Conservation (phyloP, 495 filamentous ascomycete genomes). For the Astrocystis sublimbata region DNA sequence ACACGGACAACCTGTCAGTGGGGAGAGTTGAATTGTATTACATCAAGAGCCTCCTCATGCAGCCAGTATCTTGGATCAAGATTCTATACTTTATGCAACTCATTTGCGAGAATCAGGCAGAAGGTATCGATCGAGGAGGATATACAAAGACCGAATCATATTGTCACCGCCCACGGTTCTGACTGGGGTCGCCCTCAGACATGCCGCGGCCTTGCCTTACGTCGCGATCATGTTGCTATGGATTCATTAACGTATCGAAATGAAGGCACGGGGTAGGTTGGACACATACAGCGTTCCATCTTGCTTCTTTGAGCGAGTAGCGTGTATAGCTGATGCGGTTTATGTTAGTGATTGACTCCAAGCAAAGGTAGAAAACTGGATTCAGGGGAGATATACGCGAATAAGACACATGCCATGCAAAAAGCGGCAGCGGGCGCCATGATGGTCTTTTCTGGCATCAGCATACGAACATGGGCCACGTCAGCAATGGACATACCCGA, state of each 20-base stretch:
- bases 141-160: background rate
- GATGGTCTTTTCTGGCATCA: slow-evolving; percentile 9
- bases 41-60: too few relatives aligned
- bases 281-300: slow-evolving; percentile 14
- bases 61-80: background rate
- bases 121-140: background rate
- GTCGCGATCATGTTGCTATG: slow-evolving; percentile 16
- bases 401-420: slow-evolving; percentile 19
- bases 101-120: background rate
- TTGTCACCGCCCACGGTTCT: background rate
- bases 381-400: slow-evolving; percentile 3
- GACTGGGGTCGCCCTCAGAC: slow-evolving; percentile 3
- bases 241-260: background rate
- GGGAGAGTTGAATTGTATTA: too few relatives aligned
- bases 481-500: background rate
- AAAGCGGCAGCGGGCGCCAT: slow-evolving; percentile 17
- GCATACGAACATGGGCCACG: background rate
- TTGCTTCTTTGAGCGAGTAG: slow-evolving; percentile 16
- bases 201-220: slow-evolving; percentile 1
- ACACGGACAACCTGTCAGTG: too few relatives aligned
- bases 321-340: slow-evolving; percentile 12
- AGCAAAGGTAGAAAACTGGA: background rate
- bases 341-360: background rate
- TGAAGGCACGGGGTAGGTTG: background rate
- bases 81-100: background rate